A percentile compares a stretch with the other conserved stretches of the same genome.
Conservation (phyloP, 2,329 filamentous ascomycete genomes). For the Penicillium sp. region DNA sequence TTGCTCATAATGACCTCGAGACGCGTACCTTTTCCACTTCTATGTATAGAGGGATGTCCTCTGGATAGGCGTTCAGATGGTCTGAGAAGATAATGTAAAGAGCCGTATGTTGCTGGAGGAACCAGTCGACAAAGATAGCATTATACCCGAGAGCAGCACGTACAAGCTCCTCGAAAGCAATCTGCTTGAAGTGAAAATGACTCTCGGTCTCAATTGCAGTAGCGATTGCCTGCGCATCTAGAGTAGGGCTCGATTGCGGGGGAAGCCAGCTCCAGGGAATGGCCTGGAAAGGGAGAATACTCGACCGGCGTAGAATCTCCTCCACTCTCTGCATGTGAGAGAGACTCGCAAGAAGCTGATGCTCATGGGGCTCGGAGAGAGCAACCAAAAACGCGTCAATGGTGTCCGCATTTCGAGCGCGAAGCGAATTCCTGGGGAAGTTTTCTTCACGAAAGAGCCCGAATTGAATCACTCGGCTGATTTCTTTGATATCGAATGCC, state of each 20-base stretch:
- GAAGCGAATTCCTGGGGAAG: conserved; percentile 36
- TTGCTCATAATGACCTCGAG: too few species aligned
- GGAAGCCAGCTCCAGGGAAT: conserved; percentile 42
- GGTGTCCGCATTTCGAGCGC: conserved; percentile 33
- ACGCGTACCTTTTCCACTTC: conserved; percentile 39
- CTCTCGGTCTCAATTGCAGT: conserved; percentile 40
- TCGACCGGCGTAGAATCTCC: conserved; percentile 39
- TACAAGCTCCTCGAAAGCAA: conserved; percentile 43
- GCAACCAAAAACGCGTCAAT: conserved; percentile 36
- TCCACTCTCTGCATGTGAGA: conserved; percentile 42
- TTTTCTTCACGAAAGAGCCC: conserved; percentile 38
- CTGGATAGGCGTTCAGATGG: conserved; percentile 34
- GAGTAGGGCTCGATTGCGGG: conserved; percentile 18
- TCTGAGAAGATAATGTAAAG: conserved; percentile 36
- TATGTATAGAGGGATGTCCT: conserved; percentile 32
- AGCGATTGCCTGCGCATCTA: conserved; percentile 31
- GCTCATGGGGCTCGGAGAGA: conserved; percentile 31
- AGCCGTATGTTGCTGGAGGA: conserved; percentile 39
- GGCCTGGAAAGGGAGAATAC: conserved; percentile 20
- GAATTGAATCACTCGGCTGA: conserved; percentile 40
- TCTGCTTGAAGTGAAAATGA: conserved; percentile 39
- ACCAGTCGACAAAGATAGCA: conserved; percentile 38
- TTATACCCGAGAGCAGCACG: conserved; percentile 40
- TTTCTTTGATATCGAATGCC: conserved; percentile 40
- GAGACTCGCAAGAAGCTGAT: conserved; percentile 27